phyloP scores from a whole-genome alignment of 192 early-diverging fungal species.

The Phlyctochytrium planicorne region DNA sequence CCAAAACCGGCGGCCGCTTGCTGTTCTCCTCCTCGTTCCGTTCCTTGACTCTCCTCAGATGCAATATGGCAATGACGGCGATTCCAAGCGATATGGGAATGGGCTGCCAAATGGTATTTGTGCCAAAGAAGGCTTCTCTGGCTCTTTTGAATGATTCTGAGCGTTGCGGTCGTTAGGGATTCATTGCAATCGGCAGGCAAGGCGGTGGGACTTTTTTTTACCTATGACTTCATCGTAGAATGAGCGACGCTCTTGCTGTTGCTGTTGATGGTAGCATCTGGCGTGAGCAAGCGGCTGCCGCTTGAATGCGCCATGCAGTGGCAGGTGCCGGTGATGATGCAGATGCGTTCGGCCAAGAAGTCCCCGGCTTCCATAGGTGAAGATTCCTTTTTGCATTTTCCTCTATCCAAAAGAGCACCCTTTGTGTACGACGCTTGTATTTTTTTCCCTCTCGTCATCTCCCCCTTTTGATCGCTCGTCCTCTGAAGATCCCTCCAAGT shows the following conservation, averaged over 20 bases:
- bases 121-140: background rate
- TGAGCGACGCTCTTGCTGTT: no score
- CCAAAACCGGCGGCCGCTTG: conserved; percentile 31
- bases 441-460: background rate
- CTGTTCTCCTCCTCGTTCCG: conserved; percentile 30
- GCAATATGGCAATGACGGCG: conserved; percentile 13
- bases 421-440: background rate
- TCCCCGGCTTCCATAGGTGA: no score
- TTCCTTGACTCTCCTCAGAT: background rate
- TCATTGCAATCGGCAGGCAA: no score
- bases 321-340: no score
- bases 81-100: conserved; percentile 16
- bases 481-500: background rate
- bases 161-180: background rate
- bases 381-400: no score
- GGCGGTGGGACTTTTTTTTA: no score
- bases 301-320: no score
- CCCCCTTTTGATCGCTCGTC: background rate
- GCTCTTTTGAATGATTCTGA: background rate
- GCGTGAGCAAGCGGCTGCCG: no score
- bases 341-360: no score
- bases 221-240: no score
- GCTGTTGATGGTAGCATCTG: no score
- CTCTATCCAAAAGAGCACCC: background rate
- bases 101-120: background rate